These are phyloP conservation scores for Coemansia sp. DNA, from an alignment of 192 early-diverging fungal species.

Conservation along the genomic window DNA sequence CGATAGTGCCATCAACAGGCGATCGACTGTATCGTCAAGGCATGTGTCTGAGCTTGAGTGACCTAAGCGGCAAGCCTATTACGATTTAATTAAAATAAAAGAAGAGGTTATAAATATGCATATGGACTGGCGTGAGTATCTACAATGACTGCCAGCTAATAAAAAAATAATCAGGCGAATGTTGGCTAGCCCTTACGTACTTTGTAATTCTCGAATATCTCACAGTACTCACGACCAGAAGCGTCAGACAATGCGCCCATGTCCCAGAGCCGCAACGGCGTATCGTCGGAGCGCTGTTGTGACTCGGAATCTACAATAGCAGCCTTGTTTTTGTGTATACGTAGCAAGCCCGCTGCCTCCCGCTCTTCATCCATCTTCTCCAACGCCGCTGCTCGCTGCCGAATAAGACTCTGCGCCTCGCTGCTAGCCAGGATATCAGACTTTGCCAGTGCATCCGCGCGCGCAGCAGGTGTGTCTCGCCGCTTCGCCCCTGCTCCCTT, in stretches of 20 bases:
- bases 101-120: background rate
- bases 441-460: constrained; percentile 9
- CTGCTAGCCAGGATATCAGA: constrained; percentile 42
- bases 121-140: constrained; percentile 2
- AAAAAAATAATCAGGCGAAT: background rate
- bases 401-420: constrained; percentile 47
- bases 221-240: constrained; percentile 23
- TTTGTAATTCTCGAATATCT: constrained; percentile 41
- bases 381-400: constrained; percentile 36
- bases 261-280: constrained; percentile 21
- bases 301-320: no score
- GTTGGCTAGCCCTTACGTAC: constrained; percentile 12
- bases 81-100: background rate
- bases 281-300: background rate
- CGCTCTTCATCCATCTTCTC: constrained; percentile 35
- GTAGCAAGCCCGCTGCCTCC: background rate
- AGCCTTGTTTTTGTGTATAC: background rate
- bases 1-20: constrained; percentile 19
- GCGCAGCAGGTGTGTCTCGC: constrained; percentile 2
- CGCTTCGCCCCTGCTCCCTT: constrained; percentile 11
- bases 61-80: constrained; percentile 21
- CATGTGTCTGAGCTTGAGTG: constrained; percentile 21
- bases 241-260: constrained; percentile 19
- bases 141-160: background rate
- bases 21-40: constrained; percentile 14